Evolutionary conservation across 2,329 filamentous ascomycete genomes (phyloP).

Genomic region (Pseudogymnoascus sp.): DNA sequence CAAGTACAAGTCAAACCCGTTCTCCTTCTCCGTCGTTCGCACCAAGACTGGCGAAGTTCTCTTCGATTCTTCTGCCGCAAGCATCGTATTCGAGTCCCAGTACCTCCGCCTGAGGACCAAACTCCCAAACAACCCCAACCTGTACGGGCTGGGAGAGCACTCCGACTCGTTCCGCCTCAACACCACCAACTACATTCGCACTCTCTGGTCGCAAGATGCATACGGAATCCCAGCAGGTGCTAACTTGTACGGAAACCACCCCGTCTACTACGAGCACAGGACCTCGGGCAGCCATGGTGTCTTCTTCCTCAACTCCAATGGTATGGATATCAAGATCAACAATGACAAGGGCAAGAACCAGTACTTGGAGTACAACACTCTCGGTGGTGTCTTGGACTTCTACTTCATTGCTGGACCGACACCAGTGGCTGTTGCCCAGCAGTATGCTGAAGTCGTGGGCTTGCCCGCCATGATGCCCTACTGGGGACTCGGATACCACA

Average conservation of each 20-base stretch:
- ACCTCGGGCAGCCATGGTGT: constrained; percentile 51
- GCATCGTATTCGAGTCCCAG: constrained; percentile 54
- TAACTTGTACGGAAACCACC: constrained; percentile 56
- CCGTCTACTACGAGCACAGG: constrained; percentile 56
- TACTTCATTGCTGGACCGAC: constrained; percentile 55
- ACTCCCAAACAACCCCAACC: constrained; percentile 47
- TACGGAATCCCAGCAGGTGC: constrained; percentile 44
- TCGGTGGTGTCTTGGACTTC: constrained; percentile 69
- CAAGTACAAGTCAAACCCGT: constrained; percentile 43
- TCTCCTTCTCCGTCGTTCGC: constrained; percentile 50
- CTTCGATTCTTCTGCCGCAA: constrained; percentile 50
- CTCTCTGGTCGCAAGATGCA: constrained; percentile 53
- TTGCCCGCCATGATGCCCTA: constrained; percentile 55
- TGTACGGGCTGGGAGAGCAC: constrained; percentile 60
- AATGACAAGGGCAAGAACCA: constrained; percentile 46
- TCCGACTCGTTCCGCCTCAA: constrained; percentile 49
- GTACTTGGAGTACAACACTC: constrained; percentile 70
- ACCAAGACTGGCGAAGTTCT: constrained; percentile 41
- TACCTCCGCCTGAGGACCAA: constrained; percentile 54
- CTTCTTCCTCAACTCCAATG: constrained; percentile 63
- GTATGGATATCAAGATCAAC: constrained; percentile 70
- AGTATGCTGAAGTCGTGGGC: constrained; percentile 50
- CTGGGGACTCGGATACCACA: constrained; percentile 54
- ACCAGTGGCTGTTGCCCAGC: constrained; percentile 47
- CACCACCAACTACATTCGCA: constrained; percentile 52